Conservation (phyloP, 164 flowering plant genomes). For the Vitis amurensis region DNA sequence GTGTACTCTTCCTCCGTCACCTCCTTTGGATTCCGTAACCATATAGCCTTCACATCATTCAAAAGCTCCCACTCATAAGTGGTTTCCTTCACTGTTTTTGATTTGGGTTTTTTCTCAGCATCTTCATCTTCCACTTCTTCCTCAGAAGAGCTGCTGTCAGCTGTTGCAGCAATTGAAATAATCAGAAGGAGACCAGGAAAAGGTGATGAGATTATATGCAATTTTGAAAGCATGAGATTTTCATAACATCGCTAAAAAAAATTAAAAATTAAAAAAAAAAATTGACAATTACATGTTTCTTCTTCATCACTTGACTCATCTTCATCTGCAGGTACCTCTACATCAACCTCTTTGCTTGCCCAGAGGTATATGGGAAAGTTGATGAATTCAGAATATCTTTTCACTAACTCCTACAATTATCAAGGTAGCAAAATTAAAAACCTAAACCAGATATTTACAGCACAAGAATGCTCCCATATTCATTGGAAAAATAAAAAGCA, state of each 20-base stretch:
- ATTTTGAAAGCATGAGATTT: neutral
- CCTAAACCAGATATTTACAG: too few species aligned
- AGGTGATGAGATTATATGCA: neutral
- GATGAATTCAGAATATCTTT: conserved; percentile 91
- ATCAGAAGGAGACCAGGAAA: neutral
- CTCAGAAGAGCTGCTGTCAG: conserved; percentile 60
- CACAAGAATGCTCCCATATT: too few species aligned
- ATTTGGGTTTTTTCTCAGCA: conserved; percentile 80
- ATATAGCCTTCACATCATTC: conserved; percentile 95
- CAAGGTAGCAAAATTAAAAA: neutral
- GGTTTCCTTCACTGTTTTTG: conserved; percentile 84
- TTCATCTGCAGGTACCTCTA: conserved; percentile 93
- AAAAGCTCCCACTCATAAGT: conserved; percentile 90
- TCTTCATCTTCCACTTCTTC: conserved; percentile 70
- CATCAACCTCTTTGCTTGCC: conserved; percentile 91
- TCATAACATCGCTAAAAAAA: neutral
- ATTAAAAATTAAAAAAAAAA: neutral
- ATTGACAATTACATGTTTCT: conserved; percentile 41
- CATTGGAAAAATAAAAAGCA: too few species aligned
- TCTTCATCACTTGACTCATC: conserved; percentile 85
- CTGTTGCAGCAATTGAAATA: conserved; percentile 31
- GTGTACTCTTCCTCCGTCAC: conserved; percentile 96
- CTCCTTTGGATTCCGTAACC: conserved; percentile 92
- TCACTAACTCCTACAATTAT: conserved; percentile 77
- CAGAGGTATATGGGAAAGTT: conserved; percentile 92